Percentiles rank a stretch among this genome's conserved stretches.
phyloP scores from a whole-genome alignment of 176 grass and related monocot genomes.

The Avena atlantica region DNA sequence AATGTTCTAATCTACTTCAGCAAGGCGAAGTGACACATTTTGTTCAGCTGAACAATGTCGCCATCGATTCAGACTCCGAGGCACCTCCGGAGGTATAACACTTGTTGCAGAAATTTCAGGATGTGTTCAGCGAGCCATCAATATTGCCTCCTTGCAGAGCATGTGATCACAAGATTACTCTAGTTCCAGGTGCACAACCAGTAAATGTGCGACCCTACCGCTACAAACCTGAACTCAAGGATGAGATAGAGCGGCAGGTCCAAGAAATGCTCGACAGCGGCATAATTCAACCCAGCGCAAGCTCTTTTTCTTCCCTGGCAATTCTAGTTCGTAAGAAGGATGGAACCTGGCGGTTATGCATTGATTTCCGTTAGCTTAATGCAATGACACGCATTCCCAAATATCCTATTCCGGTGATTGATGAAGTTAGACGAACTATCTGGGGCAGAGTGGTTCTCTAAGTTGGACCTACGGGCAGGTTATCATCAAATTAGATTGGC shows the following conservation, averaged over 20 bases:
- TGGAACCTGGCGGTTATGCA: neutral
- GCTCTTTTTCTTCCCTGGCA: neutral
- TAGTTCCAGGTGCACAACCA: neutral
- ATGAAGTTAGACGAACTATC: neutral
- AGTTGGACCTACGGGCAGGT: neutral
- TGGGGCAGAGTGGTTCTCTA: neutral
- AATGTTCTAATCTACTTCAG: too few species aligned
- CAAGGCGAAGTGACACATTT: neutral
- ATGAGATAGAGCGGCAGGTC: neutral
- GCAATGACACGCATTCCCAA: neutral
- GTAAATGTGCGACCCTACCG: neutral
- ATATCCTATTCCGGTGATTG: neutral
- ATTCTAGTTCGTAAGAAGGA: neutral
- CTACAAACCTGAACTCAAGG: neutral
- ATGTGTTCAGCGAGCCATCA: neutral
- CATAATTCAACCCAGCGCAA: neutral
- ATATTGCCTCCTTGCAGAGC: rapidly evolving
- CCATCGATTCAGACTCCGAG: rapidly evolving
- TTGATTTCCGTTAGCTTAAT: neutral
- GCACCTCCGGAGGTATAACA: too few species aligned
- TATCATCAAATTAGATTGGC: too few species aligned
- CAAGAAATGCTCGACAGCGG: neutral
- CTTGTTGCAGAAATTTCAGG: neutral
- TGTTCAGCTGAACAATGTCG: neutral
- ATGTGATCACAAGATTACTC: neutral